Evolutionary conservation across 441 rosid species (phyloP).

Genomic region (Pelargonium cotyledonis): DNA sequence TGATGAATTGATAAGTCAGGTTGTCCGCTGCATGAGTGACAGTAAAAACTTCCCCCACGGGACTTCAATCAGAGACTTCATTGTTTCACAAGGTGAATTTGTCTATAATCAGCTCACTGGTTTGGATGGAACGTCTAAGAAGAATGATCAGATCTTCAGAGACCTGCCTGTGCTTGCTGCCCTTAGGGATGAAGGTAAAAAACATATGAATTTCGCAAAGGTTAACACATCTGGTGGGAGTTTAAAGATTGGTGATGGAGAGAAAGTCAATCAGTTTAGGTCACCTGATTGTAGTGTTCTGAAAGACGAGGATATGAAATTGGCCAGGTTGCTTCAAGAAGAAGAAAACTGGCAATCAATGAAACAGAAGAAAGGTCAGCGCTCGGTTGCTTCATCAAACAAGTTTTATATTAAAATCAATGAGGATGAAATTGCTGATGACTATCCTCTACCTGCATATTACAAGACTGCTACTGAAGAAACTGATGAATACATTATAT

Average conservation of each 20-base stretch:
- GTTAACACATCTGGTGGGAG: slow-evolving; percentile 28
- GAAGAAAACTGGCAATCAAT: slow-evolving; percentile 55
- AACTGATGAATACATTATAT: slow-evolving; percentile 52
- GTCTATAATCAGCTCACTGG: slow-evolving; percentile 68
- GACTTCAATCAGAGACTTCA: slow-evolving; percentile 51
- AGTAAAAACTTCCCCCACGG: slow-evolving; percentile 51
- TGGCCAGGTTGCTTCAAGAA: slow-evolving; percentile 54
- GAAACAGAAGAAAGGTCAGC: slow-evolving; percentile 39
- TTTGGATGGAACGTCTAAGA: slow-evolving; percentile 56
- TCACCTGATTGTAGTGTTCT: slow-evolving; percentile 26
- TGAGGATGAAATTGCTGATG: slow-evolving; percentile 74
- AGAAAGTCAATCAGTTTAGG: slow-evolving; percentile 15
- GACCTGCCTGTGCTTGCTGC: slow-evolving; percentile 55
- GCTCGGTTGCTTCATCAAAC: slow-evolving; percentile 38
- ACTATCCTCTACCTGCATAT: slow-evolving; percentile 77
- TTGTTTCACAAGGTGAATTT: slow-evolving; percentile 69
- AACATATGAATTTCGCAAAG: slow-evolving; percentile 25
- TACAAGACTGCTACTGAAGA: slow-evolving; percentile 55
- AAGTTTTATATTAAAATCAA: slow-evolving; percentile 59
- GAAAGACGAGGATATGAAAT: slow-evolving; percentile 49
- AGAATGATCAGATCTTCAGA: slow-evolving; percentile 37
- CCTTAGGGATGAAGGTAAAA: slow-evolving; percentile 46
- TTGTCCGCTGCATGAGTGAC: slow-evolving; percentile 59
- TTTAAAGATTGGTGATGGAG: slow-evolving; percentile 30
- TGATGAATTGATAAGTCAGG: slow-evolving; percentile 68